Evolutionary conservation across 225 moss, liverwort and hornwort species (phyloP), one percentile per base, ranked within the genome.

Genomic region (Takakia lepidozioides): DNA sequence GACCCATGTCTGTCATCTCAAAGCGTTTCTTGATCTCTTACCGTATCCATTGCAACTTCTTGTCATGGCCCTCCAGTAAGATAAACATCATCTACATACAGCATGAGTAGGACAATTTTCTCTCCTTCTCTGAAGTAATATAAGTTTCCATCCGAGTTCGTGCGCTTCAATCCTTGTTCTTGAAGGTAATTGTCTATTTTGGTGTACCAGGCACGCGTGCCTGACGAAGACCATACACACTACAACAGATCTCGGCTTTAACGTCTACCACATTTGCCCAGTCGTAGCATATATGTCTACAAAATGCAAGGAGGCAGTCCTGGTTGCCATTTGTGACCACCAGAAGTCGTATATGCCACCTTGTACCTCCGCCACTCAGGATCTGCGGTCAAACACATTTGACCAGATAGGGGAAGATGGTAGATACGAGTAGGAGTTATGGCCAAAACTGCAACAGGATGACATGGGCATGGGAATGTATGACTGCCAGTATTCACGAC

Each of bases 131-230:
- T 13, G 6, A 36, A 39, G 25, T 37, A 54, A 23, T 1, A 58
- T 17, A 34, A 8, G 24, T 48, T 58, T 1, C 17, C 2, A 58
- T 58, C 35, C 3, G 15, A 16, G 16, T 18, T n/a, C 27, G 23
- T 10, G 25, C 48, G n/a, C n/a, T n/a, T n/a, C n/a, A n/a, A n/a
- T n/a, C n/a, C n/a, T 32, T 46, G 58, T 6, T 13, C 16, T 48
- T 30, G 1, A 16, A 58, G 46, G 24, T 48, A 58, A 34, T 6
- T 17, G 23, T 58, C 35, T 18, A 58, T 48, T 21, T 46, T 27
- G n/a, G 5, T 16, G 11, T 57, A 57, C 57, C 40, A 64, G 0
- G 64, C 47, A 9, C 53, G 0, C 2, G 66, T 13, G 52, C 43
- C 18, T 59, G 53, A 0, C 16, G 18, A 14, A 66, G 30, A 1